Base-by-base conservation (phyloP, 202 grass and related monocot genomes). In the Carex arenaria region DNA sequence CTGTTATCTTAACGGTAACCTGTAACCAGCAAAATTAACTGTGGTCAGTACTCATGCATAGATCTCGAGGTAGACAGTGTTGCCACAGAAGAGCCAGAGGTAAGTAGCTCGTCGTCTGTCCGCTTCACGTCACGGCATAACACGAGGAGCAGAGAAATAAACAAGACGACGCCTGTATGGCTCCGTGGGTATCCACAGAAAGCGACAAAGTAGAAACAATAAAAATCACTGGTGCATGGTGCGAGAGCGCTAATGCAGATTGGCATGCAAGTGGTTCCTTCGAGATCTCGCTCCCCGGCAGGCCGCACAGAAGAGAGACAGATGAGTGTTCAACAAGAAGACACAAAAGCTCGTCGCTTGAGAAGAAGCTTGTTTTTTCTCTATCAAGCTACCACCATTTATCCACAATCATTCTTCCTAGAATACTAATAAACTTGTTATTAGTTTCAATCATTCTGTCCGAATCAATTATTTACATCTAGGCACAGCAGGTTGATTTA, bases 311-410 rank as follows among this genome's bases (percentile, higher is more conserved):
- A 61, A 72, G 67, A 45, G 89, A 85, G 87, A 87, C 89, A 86
- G 85, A 84, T 61, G 54, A 85, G 73, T 85, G 88, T 85, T 88
- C 86, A 89, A 87, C 76, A 75, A 86, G 67, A 79, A 59, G 67
- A 61, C 53, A 69, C 18, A 10, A 56, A 51, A 49, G 51, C 51
- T 82, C 62, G 32, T 38, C 45, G 23, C 42, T 67, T 65, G 45
- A 82, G 38, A 82, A 82, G 14, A 51, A 68, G 47, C 64, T 82
- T 82, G 80, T 82, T 67, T 82, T 47, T 62, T 60, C 45, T 76
- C 70, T 55, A 26, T 49, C 78, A 22, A 40, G 2, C 54, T 38
- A 7, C n/a, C 7, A 20, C 56, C 42, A 11, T 1, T n/a, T 26
- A 26, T 57, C 72, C 26, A 32, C 72, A 76, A 76, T 76, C 51